Conservation (phyloP, 805 yeast genomes). For the Ogataea pini region DNA sequence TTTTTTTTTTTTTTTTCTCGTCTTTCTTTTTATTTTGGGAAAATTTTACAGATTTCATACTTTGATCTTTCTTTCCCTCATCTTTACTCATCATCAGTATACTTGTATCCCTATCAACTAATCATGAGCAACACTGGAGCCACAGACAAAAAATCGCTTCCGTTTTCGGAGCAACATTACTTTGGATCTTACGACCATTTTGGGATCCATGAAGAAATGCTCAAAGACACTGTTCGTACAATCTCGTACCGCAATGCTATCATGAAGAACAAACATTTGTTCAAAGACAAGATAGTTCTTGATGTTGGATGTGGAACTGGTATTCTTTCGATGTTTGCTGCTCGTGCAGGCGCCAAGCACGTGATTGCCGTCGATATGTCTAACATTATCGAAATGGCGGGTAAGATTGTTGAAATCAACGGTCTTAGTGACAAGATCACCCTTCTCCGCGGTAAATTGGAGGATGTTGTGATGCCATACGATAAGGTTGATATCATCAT, state of each 20-base stretch:
- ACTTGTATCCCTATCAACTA: neutral
- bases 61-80: neutral
- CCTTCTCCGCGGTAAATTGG: conserved; percentile 86
- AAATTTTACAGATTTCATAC: conserved; percentile 1
- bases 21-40: neutral
- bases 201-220: conserved; percentile 98
- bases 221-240: conserved; percentile 92
- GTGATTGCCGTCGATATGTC: conserved; percentile 98
- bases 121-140: conserved; percentile 41
- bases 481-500: conserved; percentile 91
- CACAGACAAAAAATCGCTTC: conserved; percentile 62
- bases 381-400: conserved; percentile 95
- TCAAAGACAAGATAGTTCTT: conserved; percentile 89
- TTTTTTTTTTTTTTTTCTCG: conserved; percentile 2
- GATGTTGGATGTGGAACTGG: conserved; percentile 99
- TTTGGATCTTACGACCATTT: conserved; percentile 95
- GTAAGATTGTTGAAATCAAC: conserved; percentile 77
- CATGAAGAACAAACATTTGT: conserved; percentile 81
- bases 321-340: conserved; percentile 96
- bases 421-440: conserved; percentile 88
- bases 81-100: neutral
- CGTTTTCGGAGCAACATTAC: conserved; percentile 86
- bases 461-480: conserved; percentile 85
- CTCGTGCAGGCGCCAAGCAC: conserved; percentile 97
- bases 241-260: conserved; percentile 90